Base-by-base conservation (phyloP, 768 basidiomycete species). In the Coprinopsis cinerea region DNA sequence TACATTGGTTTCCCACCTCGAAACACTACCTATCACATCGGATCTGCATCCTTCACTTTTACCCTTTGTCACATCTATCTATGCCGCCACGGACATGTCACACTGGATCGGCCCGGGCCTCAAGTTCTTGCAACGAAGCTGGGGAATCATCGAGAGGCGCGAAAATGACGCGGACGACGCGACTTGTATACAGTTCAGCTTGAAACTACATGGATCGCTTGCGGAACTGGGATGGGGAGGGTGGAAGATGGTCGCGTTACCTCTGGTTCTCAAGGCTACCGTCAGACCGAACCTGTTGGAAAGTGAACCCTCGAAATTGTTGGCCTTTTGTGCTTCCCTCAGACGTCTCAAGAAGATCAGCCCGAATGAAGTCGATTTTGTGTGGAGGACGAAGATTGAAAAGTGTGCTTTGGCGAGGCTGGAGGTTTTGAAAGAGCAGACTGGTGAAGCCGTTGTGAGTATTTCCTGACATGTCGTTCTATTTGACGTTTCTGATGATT, bases 221-320 rank as follows among this genome's bases (percentile, higher is more conserved):
- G 74, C 82, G 1, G 82, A 84, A 42, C 64, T 83, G 3, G 72
- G 71, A 0, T 92, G 88, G 85, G 79, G 79, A 17, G 89, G 87
- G 2, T 91, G 87, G 87, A 87, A 81, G 60, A 68, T 79, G 26
- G 62, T 89, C 9, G 85, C 77, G 13, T 60, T 83, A 1, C 83
- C 87, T 1, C 63, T 73, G 11, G 59, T 88, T n/a, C 57, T 81
- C 13, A 79, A 77, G 55, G 67, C 69, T 25, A 77, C 76, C 4
- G 44, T 63, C 9, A 62, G 59, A 1, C 64, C 70, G 2, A 70
- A 69, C 41, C 58, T 82, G 18, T 57, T 82, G 13, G 68, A 78
- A 23, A 51, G 56, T 4, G 68, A 79, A n/a, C 70, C 76, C 3
- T 58, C 58, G 32, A 53, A 59, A 36, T 64, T 77, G 0, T 52